Evolutionary conservation across 495 filamentous ascomycete genomes (phyloP).

Genomic region (Aspergillus asperescens): DNA sequence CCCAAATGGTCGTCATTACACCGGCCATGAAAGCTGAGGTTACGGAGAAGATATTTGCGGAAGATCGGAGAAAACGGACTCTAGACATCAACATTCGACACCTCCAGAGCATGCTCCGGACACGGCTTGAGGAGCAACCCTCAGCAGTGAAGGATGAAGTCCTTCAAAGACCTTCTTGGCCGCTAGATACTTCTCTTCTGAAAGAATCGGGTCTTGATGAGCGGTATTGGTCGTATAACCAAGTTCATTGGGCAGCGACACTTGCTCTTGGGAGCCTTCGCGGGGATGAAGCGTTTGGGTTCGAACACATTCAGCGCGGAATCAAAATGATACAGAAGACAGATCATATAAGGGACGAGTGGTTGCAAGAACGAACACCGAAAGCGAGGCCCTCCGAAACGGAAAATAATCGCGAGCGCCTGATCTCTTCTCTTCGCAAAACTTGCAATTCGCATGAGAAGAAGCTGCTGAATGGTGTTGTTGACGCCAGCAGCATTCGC

Average conservation of each 20-base stretch:
- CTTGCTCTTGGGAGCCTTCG: slow-evolving; percentile 54
- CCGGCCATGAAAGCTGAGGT: slow-evolving; percentile 33
- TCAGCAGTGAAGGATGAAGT: slow-evolving; percentile 33
- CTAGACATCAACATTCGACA: slow-evolving; percentile 64
- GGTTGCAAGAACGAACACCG: slow-evolving; percentile 33
- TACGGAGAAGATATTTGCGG: slow-evolving; percentile 35
- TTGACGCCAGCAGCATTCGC: slow-evolving; percentile 72
- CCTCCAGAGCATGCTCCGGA: slow-evolving; percentile 59
- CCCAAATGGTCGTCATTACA: slow-evolving; percentile 48
- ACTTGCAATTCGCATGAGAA: slow-evolving; percentile 71
- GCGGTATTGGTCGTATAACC: slow-evolving; percentile 53
- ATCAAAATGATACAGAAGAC: slow-evolving; percentile 36
- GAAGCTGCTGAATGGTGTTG: slow-evolving; percentile 71
- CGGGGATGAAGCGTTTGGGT: slow-evolving; percentile 31
- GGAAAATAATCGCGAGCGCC: slow-evolving; percentile 31
- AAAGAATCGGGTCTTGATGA: slow-evolving; percentile 46
- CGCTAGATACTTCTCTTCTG: slow-evolving; percentile 28
- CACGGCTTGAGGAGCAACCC: slow-evolving; percentile 34
- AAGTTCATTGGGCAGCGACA: slow-evolving; percentile 57
- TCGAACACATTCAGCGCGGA: slow-evolving; percentile 36
- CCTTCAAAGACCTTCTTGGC: slow-evolving; percentile 32
- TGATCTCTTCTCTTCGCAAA: slow-evolving; percentile 42
- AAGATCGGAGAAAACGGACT: slow-evolving; percentile 47
- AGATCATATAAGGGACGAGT: slow-evolving; percentile 33
- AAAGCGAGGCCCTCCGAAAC: slow-evolving; percentile 23